These are phyloP conservation scores for Lachnellula subtilissima DNA, from an alignment of 2,329 filamentous ascomycete genomes.

Conservation along the genomic window DNA sequence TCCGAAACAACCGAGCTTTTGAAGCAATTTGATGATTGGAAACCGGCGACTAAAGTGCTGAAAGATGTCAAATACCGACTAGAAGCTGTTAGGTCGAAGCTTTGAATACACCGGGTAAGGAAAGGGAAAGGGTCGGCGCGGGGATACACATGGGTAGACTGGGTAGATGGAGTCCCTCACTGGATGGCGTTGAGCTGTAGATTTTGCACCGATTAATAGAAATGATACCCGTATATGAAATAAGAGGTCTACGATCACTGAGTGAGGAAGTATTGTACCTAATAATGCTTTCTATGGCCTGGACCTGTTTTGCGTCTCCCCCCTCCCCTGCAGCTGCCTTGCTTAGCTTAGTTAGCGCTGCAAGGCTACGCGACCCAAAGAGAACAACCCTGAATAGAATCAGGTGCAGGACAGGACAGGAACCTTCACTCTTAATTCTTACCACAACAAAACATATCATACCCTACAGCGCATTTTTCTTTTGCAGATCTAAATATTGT, in stretches of 20 bases:
- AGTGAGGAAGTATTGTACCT: no score
- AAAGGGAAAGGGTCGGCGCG: neutral
- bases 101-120: conserved; percentile 36
- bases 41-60: conserved; percentile 79
- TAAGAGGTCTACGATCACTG: no score
- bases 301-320: no score
- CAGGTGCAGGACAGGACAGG: no score
- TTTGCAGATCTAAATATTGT: neutral
- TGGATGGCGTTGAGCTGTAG: neutral
- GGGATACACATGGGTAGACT: neutral
- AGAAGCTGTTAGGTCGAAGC: conserved; percentile 83
- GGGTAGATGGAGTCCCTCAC: neutral
- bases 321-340: no score
- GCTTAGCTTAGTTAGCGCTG: no score
- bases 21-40: conserved; percentile 91
- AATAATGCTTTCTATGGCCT: no score
- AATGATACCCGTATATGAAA: conserved; percentile 2
- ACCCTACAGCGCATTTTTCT: neutral
- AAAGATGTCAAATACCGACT: conserved; percentile 95
- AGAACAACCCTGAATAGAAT: neutral
- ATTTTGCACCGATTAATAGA: neutral
- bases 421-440: no score
- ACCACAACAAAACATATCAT: neutral
- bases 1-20: conserved; percentile 74
- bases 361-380: no score